A percentile compares a stretch with the other conserved stretches of the same genome.
phyloP scores from a whole-genome alignment of 2,329 filamentous ascomycete species.

The Calonectria honghensis region DNA sequence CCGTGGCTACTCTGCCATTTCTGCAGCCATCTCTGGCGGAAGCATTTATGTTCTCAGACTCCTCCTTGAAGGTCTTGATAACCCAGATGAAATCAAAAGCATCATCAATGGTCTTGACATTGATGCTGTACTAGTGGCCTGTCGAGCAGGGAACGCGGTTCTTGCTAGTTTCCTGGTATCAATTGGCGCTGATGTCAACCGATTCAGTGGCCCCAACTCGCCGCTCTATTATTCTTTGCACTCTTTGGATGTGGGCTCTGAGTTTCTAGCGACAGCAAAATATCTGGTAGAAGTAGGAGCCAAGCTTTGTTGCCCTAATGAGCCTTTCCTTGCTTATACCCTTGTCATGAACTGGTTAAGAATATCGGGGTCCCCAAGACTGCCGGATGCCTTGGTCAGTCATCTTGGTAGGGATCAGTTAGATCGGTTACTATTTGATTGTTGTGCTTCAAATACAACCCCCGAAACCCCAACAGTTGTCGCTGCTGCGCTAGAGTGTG shows the following conservation, averaged over 20 bases:
- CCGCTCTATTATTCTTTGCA: neutral
- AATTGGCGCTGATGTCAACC: neutral
- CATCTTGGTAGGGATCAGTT: neutral
- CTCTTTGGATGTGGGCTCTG: neutral
- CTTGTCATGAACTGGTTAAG: neutral
- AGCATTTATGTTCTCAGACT: neutral
- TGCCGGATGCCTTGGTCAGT: neutral
- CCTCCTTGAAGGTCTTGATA: neutral
- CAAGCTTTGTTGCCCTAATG: neutral
- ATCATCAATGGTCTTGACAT: neutral
- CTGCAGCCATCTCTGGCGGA: neutral
- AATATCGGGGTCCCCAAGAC: neutral
- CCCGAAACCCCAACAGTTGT: neutral
- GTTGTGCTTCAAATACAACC: neutral
- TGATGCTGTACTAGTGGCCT: neutral
- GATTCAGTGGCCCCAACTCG: neutral
- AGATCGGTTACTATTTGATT: neutral
- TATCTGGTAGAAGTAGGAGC: neutral
- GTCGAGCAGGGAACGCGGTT: neutral
- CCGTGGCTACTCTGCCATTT: neutral
- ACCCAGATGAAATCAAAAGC: neutral
- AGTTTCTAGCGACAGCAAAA: neutral
- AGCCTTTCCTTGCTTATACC: neutral
- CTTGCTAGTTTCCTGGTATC: neutral
- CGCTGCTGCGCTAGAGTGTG: neutral